These are phyloP conservation scores for Eustoma russellianum DNA, from an alignment of 257 asterid genomes.

Conservation along the genomic window DNA sequence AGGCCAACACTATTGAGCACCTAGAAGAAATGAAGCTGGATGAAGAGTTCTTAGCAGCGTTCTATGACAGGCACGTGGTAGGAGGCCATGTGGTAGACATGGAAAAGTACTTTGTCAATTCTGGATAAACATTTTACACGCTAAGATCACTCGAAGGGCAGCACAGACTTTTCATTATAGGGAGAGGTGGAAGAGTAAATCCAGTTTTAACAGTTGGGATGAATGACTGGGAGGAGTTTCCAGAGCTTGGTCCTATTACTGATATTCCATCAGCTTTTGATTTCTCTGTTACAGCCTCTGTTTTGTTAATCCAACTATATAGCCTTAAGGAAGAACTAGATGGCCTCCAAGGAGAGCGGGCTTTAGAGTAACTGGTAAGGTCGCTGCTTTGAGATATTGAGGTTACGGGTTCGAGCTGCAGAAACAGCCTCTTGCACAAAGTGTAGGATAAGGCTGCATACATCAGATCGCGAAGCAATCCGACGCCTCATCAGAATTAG, in stretches of 20 bases:
- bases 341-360: constrained; percentile 88
- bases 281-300: constrained; percentile 68
- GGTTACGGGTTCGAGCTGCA: too few species aligned
- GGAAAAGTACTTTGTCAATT: constrained; percentile 81
- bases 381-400: too few species aligned
- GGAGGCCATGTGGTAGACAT: constrained; percentile 82
- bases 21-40: constrained; percentile 82
- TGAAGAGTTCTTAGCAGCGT: constrained; percentile 81
- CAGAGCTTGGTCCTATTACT: constrained; percentile 88
- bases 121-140: constrained; percentile 79
- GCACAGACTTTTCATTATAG: constrained; percentile 75
- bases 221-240: constrained; percentile 98
- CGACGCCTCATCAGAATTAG: too few species aligned
- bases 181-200: constrained; percentile 77
- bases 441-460: too few species aligned
- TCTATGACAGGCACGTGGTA: constrained; percentile 71
- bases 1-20: constrained; percentile 58
- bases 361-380: too few species aligned
- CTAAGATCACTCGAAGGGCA: constrained; percentile 78
- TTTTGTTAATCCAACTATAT: constrained; percentile 78
- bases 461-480: too few species aligned
- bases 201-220: constrained; percentile 75
- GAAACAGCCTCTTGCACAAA: too few species aligned
- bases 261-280: constrained; percentile 87
- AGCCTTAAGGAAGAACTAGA: constrained; percentile 72